Conservation (phyloP, 108 stramenopile species). For the Cyclostephanos tholiformis region DNA sequence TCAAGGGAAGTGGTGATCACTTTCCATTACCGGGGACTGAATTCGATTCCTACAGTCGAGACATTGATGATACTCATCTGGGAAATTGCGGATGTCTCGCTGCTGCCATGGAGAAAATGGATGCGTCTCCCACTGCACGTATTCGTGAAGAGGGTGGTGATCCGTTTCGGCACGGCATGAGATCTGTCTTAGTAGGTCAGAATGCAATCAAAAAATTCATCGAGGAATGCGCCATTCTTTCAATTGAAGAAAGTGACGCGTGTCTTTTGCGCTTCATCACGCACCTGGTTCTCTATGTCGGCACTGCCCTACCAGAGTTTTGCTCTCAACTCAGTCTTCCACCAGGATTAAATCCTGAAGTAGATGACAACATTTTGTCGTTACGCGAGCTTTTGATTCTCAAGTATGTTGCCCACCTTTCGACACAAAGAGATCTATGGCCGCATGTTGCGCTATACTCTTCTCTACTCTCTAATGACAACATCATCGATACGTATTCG, state of each 20-base stretch:
- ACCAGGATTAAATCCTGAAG: not conserved
- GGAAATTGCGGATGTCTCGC: constrained; percentile 38
- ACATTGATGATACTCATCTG: constrained; percentile 4
- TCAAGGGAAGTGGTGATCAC: constrained; percentile 14
- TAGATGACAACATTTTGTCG: constrained; percentile 6
- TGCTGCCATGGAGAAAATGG: constrained; percentile 29
- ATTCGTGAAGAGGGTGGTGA: constrained; percentile 38
- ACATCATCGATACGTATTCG: constrained; percentile 57
- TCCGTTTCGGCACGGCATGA: constrained; percentile 52
- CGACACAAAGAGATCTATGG: constrained; percentile 51
- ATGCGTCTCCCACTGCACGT: constrained; percentile 14
- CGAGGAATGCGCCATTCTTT: constrained; percentile 35
- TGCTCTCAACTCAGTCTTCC: constrained; percentile 30
- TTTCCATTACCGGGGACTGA: constrained; percentile 46
- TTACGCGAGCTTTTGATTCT: constrained; percentile 36
- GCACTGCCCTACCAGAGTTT: constrained; percentile 43
- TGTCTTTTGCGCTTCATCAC: constrained; percentile 40
- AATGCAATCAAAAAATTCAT: constrained; percentile 48
- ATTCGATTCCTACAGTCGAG: constrained; percentile 5
- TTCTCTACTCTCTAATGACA: constrained; percentile 58
- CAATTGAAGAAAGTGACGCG: constrained; percentile 22
- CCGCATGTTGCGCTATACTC: constrained; percentile 67
- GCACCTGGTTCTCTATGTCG: constrained; percentile 47
- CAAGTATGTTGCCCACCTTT: constrained; percentile 28
- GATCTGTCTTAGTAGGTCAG: constrained; percentile 65